Evolutionary conservation across 768 basidiomycete species (phyloP).

Genomic region (Boletus edulis): DNA sequence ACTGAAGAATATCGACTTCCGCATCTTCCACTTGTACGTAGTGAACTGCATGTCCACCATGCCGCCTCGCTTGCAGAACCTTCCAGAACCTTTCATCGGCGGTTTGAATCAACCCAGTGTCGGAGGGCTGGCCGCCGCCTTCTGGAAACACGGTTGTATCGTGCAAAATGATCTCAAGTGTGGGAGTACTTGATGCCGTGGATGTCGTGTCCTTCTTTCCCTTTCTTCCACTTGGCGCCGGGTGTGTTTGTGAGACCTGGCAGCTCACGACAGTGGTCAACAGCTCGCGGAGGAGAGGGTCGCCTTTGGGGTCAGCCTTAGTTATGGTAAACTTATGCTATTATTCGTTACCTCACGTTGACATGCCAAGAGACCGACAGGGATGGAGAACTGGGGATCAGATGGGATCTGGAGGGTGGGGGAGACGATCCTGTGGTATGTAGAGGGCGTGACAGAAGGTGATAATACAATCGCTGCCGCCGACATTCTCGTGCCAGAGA

Average conservation of each 20-base stretch:
- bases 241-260: constrained; percentile 43
- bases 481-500: constrained; percentile 16
- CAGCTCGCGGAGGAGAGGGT: constrained; percentile 63
- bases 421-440: constrained; percentile 68
- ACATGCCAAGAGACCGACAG: constrained; percentile 77
- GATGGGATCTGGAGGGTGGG: constrained; percentile 54
- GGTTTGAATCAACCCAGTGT: constrained; percentile 57
- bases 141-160: constrained; percentile 84
- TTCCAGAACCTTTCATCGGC: constrained; percentile 48
- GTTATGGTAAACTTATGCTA: background rate
- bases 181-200: constrained; percentile 40
- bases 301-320: constrained; percentile 42
- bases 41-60: constrained; percentile 75
- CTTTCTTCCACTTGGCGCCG: constrained; percentile 44
- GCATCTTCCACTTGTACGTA: constrained; percentile 48
- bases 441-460: constrained; percentile 44
- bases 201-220: constrained; percentile 51
- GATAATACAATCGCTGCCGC: constrained; percentile 44
- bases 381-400: constrained; percentile 49
- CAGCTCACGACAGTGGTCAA: constrained; percentile 55
- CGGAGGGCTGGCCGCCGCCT: constrained; percentile 79
- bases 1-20: constrained; percentile 43
- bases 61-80: constrained; percentile 64
- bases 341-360: constrained; percentile 51
- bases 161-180: constrained; percentile 66